A percentile compares a stretch with the other conserved stretches of the same genome.
Conservation (phyloP, 129 eudicot genomes). For the Rutidosis leptorrhynchoides region DNA sequence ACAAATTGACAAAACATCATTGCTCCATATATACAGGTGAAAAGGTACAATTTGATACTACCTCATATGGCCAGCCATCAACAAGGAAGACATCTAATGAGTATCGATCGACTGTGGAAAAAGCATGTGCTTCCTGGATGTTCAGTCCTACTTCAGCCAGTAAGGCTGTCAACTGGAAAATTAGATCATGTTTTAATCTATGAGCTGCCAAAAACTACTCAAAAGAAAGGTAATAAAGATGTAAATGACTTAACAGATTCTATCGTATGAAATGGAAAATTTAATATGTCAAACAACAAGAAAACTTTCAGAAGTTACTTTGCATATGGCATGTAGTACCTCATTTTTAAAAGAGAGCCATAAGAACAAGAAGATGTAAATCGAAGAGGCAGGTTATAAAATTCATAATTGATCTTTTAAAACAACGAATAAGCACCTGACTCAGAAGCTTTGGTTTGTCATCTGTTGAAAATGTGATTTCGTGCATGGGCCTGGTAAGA, state of each 20-base stretch:
- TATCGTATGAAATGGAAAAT: constrained; percentile 1
- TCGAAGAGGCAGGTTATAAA: background rate
- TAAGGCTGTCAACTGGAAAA: constrained; percentile 81
- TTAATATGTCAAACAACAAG: background rate
- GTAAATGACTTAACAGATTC: no score
- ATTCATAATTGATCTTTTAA: background rate
- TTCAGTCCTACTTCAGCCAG: constrained; percentile 92
- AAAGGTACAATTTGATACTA: constrained; percentile 31
- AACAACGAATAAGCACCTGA: constrained; percentile 57
- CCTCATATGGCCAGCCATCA: constrained; percentile 99
- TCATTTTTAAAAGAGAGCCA: background rate
- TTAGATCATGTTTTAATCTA: constrained; percentile 6
- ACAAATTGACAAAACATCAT: constrained; percentile 1
- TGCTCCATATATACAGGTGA: background rate
- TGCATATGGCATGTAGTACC: constrained; percentile 7
- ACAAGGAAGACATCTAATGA: constrained; percentile 96
- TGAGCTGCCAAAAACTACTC: constrained; percentile 12
- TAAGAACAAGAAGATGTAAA: background rate
- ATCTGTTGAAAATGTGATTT: constrained; percentile 89
- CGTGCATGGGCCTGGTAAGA: constrained; percentile 94
- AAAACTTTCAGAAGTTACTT: background rate
- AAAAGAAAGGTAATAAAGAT: constrained; percentile 11
- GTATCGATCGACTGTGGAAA: constrained; percentile 95
- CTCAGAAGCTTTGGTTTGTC: constrained; percentile 99
- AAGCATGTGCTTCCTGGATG: constrained; percentile 99